Evolutionary conservation across 164 flowering plant species (phyloP).

Genomic region (Macadamia integrifolia): DNA sequence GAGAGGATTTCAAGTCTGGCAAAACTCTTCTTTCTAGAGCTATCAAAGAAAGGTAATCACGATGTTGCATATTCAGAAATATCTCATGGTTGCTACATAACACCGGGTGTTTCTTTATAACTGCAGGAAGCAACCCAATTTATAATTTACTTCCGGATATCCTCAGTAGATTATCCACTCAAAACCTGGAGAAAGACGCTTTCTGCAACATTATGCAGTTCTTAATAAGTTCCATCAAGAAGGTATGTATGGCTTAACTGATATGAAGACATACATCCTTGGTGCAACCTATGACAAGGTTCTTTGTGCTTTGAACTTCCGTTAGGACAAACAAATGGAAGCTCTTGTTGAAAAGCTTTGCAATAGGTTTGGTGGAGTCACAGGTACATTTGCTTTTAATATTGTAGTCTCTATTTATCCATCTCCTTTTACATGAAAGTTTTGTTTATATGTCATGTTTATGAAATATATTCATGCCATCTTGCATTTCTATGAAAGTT

Average conservation of each 20-base stretch:
- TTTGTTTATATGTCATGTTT: too few species aligned
- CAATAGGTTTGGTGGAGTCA: slow-evolving; percentile 79
- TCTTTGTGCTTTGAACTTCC: slow-evolving; percentile 2
- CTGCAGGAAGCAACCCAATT: slow-evolving; percentile 88
- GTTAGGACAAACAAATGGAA: slow-evolving; percentile 99
- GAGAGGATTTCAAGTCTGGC: slow-evolving; percentile 91
- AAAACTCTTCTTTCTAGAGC: slow-evolving; percentile 85
- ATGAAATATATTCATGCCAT: too few species aligned
- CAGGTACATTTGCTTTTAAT: slow-evolving; percentile 39
- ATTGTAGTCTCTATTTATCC: too few species aligned
- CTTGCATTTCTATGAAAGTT: neutral
- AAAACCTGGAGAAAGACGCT: slow-evolving; percentile 56
- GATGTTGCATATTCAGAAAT: neutral
- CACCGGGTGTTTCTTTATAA: neutral
- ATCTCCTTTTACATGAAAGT: too few species aligned
- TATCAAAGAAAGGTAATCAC: slow-evolving; percentile 85
- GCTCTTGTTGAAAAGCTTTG: slow-evolving; percentile 93
- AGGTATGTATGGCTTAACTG: slow-evolving; percentile 42
- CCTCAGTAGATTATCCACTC: slow-evolving; percentile 76
- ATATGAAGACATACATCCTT: neutral
- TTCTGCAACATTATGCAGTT: slow-evolving; percentile 97
- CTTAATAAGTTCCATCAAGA: slow-evolving; percentile 85
- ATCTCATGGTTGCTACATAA: slow-evolving; percentile 4
- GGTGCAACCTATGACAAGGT: neutral
- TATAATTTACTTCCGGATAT: slow-evolving; percentile 98